These are phyloP conservation scores for Aspergillus brunneoviolaceus DNA, from an alignment of 2,329 filamentous ascomycete species.

Conservation along the genomic window DNA sequence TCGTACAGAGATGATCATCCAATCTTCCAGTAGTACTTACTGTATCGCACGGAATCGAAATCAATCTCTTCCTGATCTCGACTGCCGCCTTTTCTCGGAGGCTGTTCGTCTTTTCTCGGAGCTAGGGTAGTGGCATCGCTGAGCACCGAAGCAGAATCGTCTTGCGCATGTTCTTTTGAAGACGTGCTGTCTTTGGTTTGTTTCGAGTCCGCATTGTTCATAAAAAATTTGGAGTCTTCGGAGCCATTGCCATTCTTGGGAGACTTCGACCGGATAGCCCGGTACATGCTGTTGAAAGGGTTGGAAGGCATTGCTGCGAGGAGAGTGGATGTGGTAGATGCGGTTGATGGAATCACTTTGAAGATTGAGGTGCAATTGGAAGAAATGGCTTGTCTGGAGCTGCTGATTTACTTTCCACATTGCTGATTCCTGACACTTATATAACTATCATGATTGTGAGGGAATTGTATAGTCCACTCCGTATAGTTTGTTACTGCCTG, in stretches of 20 bases:
- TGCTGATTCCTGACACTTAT: not conserved
- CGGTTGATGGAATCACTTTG: not conserved
- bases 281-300: not conserved
- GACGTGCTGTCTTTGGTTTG: not conserved
- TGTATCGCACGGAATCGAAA: not conserved
- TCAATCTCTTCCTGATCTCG: not conserved
- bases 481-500: not conserved
- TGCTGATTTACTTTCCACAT: not conserved
- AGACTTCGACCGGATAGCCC: not conserved
- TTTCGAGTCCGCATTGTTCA: not conserved
- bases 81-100: not conserved
- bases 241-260: no score
- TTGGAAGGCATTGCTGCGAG: not conserved
- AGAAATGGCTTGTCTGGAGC: not conserved
- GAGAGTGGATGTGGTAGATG: not conserved
- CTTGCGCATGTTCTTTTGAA: not conserved
- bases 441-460: not conserved
- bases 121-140: not conserved
- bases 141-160: not conserved
- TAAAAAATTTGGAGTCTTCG: no score
- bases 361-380: not conserved
- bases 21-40: not conserved
- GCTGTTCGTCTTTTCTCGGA: not conserved
- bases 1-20: not conserved
- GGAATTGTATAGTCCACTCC: not conserved